Base-by-base conservation (phyloP, 2,329 filamentous ascomycete species). In the Beauveria asiatica region DNA sequence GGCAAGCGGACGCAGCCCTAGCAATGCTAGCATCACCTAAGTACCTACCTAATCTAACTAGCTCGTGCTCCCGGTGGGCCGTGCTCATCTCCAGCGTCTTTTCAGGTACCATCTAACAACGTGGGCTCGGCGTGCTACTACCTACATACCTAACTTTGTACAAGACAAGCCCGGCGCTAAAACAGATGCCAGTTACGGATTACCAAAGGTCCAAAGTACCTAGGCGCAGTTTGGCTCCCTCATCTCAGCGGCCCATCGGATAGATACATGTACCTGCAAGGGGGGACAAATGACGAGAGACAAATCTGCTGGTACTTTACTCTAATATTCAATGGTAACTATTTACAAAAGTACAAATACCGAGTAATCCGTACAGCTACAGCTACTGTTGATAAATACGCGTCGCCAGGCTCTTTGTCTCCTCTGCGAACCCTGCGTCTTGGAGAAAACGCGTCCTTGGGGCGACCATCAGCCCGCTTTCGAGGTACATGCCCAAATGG, bases 81-180 rank as follows among this genome's bases (percentile, higher is more conserved):
- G 52, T 50, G 45, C 54, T 57, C 56, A 58, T 58, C 56, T 51
- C 46, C 55, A 49, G 42, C 46, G 45, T 42, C 23, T 58, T 58
- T 50, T 41, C 48, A 51, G 56, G 23, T 51, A 44, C 46, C 56
- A 58, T 49, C 41, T 46, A 33, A 33, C 11, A 37, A 37, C 33
- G 11, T 37, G 33, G 33, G 33, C 33, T 37, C 13, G 10, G 33
- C 33, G 33, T 37, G 33, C 30, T 33, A 33, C n/a, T n/a, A n/a
- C n/a, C n/a, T n/a, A n/a, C n/a, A n/a, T n/a, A n/a, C n/a, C n/a
- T n/a, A n/a, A n/a, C 33, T 37, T 37, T 37, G 33, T 37, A 16
- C 33, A 6, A 57, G 55, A 51, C 45, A 51, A 50, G 33, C 23
- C 23, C 37, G 9, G 33, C 46, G 55, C 55, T 42, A 44, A 50